Evolutionary conservation across 805 yeast genomes (phyloP), one percentile per base, ranked within the genome.

Genomic region (Zygosaccharomyces kombuchaensis): DNA sequence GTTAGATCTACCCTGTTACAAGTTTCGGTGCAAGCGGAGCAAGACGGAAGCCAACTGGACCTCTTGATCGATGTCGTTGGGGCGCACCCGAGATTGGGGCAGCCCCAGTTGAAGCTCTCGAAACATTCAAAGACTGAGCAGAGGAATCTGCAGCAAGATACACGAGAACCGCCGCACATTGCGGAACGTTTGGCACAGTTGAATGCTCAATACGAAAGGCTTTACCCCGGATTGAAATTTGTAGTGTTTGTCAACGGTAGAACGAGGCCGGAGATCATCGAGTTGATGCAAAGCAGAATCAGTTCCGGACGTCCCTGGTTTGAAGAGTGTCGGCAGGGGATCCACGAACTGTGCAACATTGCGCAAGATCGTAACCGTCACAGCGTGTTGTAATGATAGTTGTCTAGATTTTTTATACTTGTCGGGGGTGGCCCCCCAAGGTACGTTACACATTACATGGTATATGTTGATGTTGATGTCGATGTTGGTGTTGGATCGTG

Each of bases 241-340:
- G 96, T 89, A 9, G 88, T 87, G 6, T 89, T 90, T 65, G 97
- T 89, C 12, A 87, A 87, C 65, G 96, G 96, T 1, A 70, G 96
- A 52, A 62, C 81, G 2, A 72, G 95, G 48, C 70, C 71, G 5
- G 80, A 65, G 14, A 80, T 89, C 22, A 82, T 87, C 79, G 65
- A 65, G 21, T 70, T 79, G 51, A 84, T 86, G 87, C 62, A 62
- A 38, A 47, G 49, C 26, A 73, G 93, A 51, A 84, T 89, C 2
- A 14, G 13, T 4, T 47, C 56, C 7, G 50, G 50, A 4, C 53
- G 53, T 16, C 32, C 59, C 2, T 58, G 63, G 63, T 47, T 47
- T n/a, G 65, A 63, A 1, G 97, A 90, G 62, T 75, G 79, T 46
- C 36, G 47, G 7, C 84, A 80, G 38, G 95, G 96, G 0, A 77